Evolutionary conservation across 176 grass and related monocot genomes (phyloP).

Genomic region (Oryza glaberrima): DNA sequence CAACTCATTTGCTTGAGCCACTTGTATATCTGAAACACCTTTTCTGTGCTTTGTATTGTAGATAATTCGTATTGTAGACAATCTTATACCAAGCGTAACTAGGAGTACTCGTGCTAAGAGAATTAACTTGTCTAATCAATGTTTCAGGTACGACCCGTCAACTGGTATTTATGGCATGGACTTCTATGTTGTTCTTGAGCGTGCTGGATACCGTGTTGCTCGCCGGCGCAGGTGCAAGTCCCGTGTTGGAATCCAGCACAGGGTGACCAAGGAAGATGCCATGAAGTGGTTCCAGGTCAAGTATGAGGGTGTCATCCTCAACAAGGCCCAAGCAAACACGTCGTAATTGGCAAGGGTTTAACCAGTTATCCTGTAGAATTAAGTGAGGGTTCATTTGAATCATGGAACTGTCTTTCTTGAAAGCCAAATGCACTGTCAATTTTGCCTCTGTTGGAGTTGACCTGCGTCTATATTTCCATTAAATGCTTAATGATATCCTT

Average conservation of each 20-base stretch:
- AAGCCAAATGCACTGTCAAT: constrained; percentile 33
- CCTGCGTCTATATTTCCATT: constrained; percentile 21
- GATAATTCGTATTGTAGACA: background rate
- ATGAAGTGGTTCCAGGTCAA: constrained; percentile 85
- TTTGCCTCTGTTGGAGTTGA: constrained; percentile 35
- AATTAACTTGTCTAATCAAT: background rate
- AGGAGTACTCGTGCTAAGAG: background rate
- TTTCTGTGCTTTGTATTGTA: background rate
- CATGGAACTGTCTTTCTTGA: constrained; percentile 41
- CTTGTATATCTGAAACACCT: background rate
- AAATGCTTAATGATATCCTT: background rate
- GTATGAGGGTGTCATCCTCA: constrained; percentile 73
- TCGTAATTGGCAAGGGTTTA: background rate
- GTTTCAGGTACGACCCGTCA: constrained; percentile 54
- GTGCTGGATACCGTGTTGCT: constrained; percentile 63
- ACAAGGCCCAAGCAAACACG: constrained; percentile 55
- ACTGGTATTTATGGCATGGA: constrained; percentile 79
- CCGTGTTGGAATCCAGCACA: constrained; percentile 60
- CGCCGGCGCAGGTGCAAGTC: constrained; percentile 65
- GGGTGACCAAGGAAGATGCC: constrained; percentile 68
- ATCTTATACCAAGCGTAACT: no score
- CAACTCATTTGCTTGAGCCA: background rate
- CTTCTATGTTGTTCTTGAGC: constrained; percentile 63
- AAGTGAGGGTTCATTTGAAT: constrained; percentile 2
- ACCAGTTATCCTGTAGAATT: constrained; percentile 8